Evolutionary conservation across 1,284 basidiomycete species (phyloP), one percentile per base, ranked within the genome.

Genomic region (Melampsora larici-populina): DNA sequence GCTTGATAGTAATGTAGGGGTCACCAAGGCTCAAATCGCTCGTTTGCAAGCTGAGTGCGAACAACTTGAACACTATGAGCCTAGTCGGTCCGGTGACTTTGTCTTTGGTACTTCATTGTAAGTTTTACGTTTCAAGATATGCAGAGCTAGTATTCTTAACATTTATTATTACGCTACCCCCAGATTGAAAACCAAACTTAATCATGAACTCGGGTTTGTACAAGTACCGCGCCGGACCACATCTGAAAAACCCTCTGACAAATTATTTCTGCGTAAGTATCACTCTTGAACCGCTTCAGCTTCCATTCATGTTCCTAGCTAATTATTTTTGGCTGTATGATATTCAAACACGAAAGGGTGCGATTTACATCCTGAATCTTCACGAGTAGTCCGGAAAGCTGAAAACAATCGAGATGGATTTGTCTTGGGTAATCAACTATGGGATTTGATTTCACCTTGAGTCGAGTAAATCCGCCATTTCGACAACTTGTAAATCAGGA

Each of bases 171-270:
- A 26, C 29, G 33, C 9, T 51, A 24, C 29, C 40, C 15, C 3
- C 51, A 76, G 73, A 49, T 55, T 76, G 4, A 76, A 68, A 43
- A 69, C 73, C 3, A 76, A 76, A 66, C 65, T 76, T 36, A 67
- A 76, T 62, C 73, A 76, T 76, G 73, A 68, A 33, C 65, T 76
- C 7, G 73, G 73, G 18, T 67, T 76, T 7, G 33, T 76, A 8
- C 73, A 67, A 62, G 73, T 69, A n/a, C 64, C 49, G 2, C 24
- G 63, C 17, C 36, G 51, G 40, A 31, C 49, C 21, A 68, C 68
- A 40, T 67, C 26, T 46, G 24, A 67, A 11, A 5, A 43, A 3
- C 15, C 51, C 5, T 24, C 36, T 24, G 49, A 76, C 2, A 76
- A 76, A 48, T 40, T 76, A 24, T 76, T 76, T n/a, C 58, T 76